Base-by-base conservation (phyloP, 2,329 filamentous ascomycete genomes). In the Penicillium polonicum region DNA sequence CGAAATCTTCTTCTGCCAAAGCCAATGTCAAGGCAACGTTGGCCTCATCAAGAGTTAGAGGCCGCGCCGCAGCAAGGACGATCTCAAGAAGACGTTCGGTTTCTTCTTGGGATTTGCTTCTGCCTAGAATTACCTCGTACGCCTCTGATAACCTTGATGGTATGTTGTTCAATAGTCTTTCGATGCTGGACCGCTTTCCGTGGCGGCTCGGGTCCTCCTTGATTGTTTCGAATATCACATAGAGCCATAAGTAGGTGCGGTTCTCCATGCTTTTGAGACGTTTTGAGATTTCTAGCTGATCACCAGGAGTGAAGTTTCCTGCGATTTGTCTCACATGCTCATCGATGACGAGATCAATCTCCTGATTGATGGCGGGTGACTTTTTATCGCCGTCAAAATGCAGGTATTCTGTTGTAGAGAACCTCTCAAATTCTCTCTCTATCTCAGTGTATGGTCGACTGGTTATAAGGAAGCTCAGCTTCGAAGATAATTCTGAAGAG, bases 391-490 rank as follows among this genome's bases (percentile, higher is more conserved):
- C 51, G 13, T 53, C 51, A 19, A 46, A 39, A n/a, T 19, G 31
- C 4, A 45, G 15, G 10, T 46, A 45, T 21, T 38, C 36, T 38
- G 36, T 12, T 31, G 29, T 31, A 31, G 29, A 31, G n/a, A 38
- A 38, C n/a, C n/a, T n/a, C 8, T n/a, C 5, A 38, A 38, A 38
- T 5, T 19, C 9, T 38, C 36, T 38, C 17, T 53, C 51, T 17
- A 53, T 27, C 13, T 46, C 27, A n/a, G 29, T 17, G 31, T 55
- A 55, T 31, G 43, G 52, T 19, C 52, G 44, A 42, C 52, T 55
- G 12, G 44, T 55, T n/a, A 55, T 42, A 5, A 55, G 33, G 43
- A 55, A 55, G 13, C 48, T 55, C 8, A 55, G 35, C n/a, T 35
- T 48, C 6, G 44, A 55, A 31, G 33, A 5, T 19, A 38, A 38